Percentiles rank a stretch among this genome's conserved stretches.
These are phyloP conservation scores for Cicer cuneatum DNA, from an alignment of 306 rosid species.

Conservation along the genomic window DNA sequence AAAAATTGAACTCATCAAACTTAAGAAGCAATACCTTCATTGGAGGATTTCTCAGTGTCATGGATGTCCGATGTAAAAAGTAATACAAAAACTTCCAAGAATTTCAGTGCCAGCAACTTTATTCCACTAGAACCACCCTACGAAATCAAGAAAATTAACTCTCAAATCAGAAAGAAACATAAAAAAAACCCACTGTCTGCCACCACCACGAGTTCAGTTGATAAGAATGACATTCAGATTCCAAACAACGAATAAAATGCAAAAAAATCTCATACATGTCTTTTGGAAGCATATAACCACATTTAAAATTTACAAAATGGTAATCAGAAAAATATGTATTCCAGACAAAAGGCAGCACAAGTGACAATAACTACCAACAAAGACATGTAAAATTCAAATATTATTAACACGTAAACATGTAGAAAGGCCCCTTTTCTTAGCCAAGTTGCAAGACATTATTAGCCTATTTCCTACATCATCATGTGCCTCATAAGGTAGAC, in stretches of 20 bases:
- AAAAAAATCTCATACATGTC: conserved; percentile 23
- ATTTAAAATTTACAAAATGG: conserved; percentile 31
- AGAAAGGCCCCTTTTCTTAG: conserved; percentile 11
- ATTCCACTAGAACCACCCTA: conserved; percentile 81
- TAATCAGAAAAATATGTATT: conserved; percentile 4
- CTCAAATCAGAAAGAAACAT: conserved; percentile 43
- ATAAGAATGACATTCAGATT: conserved; percentile 21
- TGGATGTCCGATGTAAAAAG: conserved; percentile 68
- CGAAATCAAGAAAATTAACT: conserved; percentile 60
- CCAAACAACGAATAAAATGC: conserved; percentile 17
- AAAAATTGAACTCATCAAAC: conserved; percentile 24
- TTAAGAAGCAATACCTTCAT: conserved; percentile 70
- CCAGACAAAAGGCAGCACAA: conserved; percentile 9
- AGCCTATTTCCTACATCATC: conserved; percentile 17
- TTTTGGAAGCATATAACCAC: not conserved
- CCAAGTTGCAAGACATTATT: conserved; percentile 21
- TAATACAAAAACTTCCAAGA: conserved; percentile 82
- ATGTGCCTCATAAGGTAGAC: conserved; percentile 7
- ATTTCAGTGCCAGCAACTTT: conserved; percentile 86
- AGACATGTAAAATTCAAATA: not conserved
- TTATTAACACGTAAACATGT: conserved; percentile 10
- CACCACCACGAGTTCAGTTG: conserved; percentile 23
- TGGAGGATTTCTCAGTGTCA: conserved; percentile 62
- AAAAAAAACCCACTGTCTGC: conserved; percentile 29
- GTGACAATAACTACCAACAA: conserved; percentile 13